phyloP scores from a whole-genome alignment of 176 grass and related monocot species.

The Hordeum marinum region DNA sequence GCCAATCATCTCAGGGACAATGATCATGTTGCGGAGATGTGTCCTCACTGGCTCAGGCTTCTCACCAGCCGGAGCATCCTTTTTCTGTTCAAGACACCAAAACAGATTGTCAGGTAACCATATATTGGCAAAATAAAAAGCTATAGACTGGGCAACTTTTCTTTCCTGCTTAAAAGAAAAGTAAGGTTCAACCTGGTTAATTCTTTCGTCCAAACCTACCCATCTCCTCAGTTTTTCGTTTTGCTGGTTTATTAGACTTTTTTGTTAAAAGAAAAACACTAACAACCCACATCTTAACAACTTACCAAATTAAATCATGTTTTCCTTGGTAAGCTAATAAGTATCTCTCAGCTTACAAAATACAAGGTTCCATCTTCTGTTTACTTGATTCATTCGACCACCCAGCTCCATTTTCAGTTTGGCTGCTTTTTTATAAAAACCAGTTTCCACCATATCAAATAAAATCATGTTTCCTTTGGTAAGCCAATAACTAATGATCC shows the following conservation, averaged over 20 bases:
- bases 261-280: background rate
- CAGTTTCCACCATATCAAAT: background rate
- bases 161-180: no score
- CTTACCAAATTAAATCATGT: background rate
- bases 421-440: background rate
- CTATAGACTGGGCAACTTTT: background rate
- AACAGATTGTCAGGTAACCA: background rate
- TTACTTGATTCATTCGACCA: background rate
- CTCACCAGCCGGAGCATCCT: background rate
- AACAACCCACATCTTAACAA: background rate
- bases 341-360: no score
- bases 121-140: background rate
- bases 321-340: background rate
- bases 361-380: background rate
- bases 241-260: no score
- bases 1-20: slow-evolving; percentile 17
- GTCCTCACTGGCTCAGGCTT: slow-evolving; percentile 16
- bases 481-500: background rate
- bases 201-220: no score
- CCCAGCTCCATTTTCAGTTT: background rate
- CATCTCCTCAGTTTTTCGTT: no score
- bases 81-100: background rate
- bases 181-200: no score
- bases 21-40: slow-evolving; percentile 12
- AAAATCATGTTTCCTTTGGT: background rate